A percentile compares a stretch with the other conserved stretches of the same genome.
These are phyloP conservation scores for Malassezia psittaci DNA, from an alignment of 1,284 basidiomycete genomes.

Conservation along the genomic window DNA sequence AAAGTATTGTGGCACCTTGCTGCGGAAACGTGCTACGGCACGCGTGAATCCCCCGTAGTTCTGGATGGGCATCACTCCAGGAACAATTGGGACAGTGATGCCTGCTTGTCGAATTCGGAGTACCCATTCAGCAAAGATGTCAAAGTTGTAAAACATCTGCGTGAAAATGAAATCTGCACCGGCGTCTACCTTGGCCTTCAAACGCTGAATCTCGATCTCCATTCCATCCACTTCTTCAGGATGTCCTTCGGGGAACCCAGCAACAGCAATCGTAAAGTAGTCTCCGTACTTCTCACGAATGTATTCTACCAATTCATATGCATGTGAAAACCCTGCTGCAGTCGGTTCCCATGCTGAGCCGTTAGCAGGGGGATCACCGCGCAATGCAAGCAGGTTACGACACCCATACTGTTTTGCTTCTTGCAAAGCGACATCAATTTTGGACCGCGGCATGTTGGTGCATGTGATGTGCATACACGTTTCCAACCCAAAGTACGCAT, in stretches of 20 bases:
- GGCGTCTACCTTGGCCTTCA: constrained; percentile 77
- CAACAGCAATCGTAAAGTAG: constrained; percentile 46
- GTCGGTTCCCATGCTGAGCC: constrained; percentile 52
- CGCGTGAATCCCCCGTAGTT: constrained; percentile 94
- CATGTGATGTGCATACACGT: constrained; percentile 48
- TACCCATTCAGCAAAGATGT: constrained; percentile 76
- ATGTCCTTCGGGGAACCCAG: constrained; percentile 58
- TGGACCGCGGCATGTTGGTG: constrained; percentile 66
- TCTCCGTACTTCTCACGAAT: constrained; percentile 43
- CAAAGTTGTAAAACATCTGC: constrained; percentile 87
- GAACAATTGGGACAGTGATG: constrained; percentile 86
- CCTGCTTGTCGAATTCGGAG: constrained; percentile 54
- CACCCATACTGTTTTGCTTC: constrained; percentile 85
- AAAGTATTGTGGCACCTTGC: constrained; percentile 68
- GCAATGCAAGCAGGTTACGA: constrained; percentile 85
- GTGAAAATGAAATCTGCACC: constrained; percentile 86
- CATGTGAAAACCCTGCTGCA: constrained; percentile 42
- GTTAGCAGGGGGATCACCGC: constrained; percentile 53
- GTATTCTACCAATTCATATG: constrained; percentile 42
- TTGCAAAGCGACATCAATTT: constrained; percentile 82
- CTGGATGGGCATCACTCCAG: constrained; percentile 93
- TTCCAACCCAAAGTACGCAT: constrained; percentile 46
- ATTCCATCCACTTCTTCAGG: constrained; percentile 47
- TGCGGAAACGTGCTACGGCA: constrained; percentile 77
- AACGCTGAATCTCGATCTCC: constrained; percentile 64